Percentiles rank a stretch among this genome's conserved stretches.
Conservation (phyloP, 2,329 filamentous ascomycete species). For the Diplodia intermedia region DNA sequence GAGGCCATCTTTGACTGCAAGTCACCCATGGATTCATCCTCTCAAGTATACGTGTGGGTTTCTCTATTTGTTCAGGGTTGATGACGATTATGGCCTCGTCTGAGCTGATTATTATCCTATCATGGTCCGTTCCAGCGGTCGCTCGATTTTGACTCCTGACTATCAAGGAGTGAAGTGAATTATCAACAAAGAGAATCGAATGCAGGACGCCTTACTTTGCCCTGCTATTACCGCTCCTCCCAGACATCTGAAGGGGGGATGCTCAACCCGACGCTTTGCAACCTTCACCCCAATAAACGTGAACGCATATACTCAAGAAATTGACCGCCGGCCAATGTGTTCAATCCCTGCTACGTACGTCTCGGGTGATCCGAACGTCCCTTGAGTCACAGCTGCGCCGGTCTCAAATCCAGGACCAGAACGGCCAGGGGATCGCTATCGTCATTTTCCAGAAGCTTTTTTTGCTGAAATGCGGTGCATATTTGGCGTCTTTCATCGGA, state of each 20-base stretch:
- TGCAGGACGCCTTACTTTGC: slow-evolving; percentile 11
- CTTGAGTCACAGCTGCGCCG: neutral
- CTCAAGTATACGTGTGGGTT: neutral
- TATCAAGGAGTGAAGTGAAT: neutral
- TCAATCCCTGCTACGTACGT: neutral
- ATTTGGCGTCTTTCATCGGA: neutral
- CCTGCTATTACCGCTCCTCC: neutral
- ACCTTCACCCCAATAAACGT: neutral
- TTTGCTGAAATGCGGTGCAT: neutral
- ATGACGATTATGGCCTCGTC: neutral
- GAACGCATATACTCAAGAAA: neutral
- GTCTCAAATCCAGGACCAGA: neutral
- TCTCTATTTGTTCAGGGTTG: neutral
- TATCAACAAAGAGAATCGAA: slow-evolving; percentile 26
- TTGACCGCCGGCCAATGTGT: neutral
- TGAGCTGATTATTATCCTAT: slow-evolving; percentile 12
- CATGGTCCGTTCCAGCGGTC: slow-evolving; percentile 23
- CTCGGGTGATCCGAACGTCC: neutral
- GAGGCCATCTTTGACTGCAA: neutral
- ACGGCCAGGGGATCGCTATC: neutral
- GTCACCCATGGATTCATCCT: neutral
- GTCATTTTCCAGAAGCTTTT: neutral
- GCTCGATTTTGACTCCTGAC: slow-evolving; percentile 4
- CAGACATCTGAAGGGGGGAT: neutral
- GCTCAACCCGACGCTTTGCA: neutral